Evolutionary conservation across 805 yeast species (phyloP).

Genomic region (Candida morakotiae): DNA sequence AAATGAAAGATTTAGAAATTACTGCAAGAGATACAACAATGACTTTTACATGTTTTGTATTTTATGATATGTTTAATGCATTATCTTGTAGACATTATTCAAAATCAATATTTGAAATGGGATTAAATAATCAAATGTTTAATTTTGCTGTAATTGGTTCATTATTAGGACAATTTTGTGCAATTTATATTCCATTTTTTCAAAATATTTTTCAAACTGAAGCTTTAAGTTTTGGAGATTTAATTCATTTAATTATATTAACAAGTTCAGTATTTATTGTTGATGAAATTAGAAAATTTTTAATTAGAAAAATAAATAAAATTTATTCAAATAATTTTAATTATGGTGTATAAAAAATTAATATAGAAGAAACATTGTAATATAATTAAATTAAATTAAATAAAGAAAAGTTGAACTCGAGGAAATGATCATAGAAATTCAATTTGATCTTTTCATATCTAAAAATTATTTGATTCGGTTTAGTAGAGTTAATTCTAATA

Average conservation of each 20-base stretch:
- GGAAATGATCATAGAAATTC: too few relatives aligned
- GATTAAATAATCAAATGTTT: conserved; percentile 83
- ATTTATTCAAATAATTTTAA: conserved; percentile 12
- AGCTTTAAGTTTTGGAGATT: conserved; percentile 69
- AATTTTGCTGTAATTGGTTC: conserved; percentile 90
- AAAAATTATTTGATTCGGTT: too few relatives aligned
- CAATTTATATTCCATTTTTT: conserved; percentile 89
- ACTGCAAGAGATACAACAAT: conserved; percentile 97
- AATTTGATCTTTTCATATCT: too few relatives aligned
- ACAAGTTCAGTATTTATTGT: conserved; percentile 81
- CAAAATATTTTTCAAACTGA: conserved; percentile 94
- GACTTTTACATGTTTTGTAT: conserved; percentile 96
- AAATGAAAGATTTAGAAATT: conserved; percentile 78
- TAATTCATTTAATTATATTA: conserved; percentile 55
- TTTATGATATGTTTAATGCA: conserved; percentile 97
- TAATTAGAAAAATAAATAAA: conserved; percentile 19
- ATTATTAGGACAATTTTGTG: conserved; percentile 85
- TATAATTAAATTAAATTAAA: too few relatives aligned
- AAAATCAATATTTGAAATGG: conserved; percentile 79
- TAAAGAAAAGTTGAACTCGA: too few relatives aligned
- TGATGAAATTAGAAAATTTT: conserved; percentile 75
- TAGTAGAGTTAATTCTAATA: too few relatives aligned
- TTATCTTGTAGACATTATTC: conserved; percentile 85
- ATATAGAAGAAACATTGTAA: too few relatives aligned
- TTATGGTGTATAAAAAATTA: conserved; percentile 14